phyloP scores from a whole-genome alignment of 2,329 filamentous ascomycete species.

The Dothideomycetes sp. region DNA sequence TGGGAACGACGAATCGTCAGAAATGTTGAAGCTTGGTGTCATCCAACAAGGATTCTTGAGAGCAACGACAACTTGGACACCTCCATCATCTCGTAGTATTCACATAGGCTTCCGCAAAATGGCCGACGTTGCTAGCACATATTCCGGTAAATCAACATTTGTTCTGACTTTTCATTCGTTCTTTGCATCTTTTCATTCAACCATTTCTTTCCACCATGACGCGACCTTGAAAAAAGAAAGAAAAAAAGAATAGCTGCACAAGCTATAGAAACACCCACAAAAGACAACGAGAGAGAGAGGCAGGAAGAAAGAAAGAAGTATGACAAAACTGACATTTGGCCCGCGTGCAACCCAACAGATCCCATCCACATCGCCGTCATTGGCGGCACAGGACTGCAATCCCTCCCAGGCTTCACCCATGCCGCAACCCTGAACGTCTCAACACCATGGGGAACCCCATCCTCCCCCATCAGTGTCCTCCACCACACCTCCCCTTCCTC shows the following conservation, averaged over 20 bases:
- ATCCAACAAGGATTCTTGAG: too few species aligned
- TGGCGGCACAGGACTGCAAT: slow-evolving; percentile 76
- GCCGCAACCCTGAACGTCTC: slow-evolving; percentile 65
- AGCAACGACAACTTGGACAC: too few species aligned
- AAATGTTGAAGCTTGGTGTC: too few species aligned
- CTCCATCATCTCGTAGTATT: slow-evolving; percentile 15
- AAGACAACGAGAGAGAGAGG: not conserved
- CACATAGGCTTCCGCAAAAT: slow-evolving; percentile 28
- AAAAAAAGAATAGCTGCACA: slow-evolving; percentile 1
- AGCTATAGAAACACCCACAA: not conserved
- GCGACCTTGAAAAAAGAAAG: too few species aligned
- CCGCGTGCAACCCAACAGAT: slow-evolving; percentile 23
- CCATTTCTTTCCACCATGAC: too few species aligned
- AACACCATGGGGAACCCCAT: slow-evolving; percentile 84
- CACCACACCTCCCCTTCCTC: slow-evolving; percentile 69
- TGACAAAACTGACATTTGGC: slow-evolving; percentile 8
- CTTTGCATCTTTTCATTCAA: too few species aligned
- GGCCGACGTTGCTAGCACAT: slow-evolving; percentile 26
- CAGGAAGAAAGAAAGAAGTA: slow-evolving; percentile 3
- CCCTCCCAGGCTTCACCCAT: slow-evolving; percentile 77
- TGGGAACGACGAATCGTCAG: too few species aligned
- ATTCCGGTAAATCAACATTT: slow-evolving; percentile 20
- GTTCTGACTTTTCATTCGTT: not conserved
- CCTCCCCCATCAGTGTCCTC: slow-evolving; percentile 72
- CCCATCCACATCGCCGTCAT: slow-evolving; percentile 44